A percentile compares a stretch with the other conserved stretches of the same genome.
Evolutionary conservation across 2,329 filamentous ascomycete genomes (phyloP).

Genomic region (Pestalotiopsis fici): DNA sequence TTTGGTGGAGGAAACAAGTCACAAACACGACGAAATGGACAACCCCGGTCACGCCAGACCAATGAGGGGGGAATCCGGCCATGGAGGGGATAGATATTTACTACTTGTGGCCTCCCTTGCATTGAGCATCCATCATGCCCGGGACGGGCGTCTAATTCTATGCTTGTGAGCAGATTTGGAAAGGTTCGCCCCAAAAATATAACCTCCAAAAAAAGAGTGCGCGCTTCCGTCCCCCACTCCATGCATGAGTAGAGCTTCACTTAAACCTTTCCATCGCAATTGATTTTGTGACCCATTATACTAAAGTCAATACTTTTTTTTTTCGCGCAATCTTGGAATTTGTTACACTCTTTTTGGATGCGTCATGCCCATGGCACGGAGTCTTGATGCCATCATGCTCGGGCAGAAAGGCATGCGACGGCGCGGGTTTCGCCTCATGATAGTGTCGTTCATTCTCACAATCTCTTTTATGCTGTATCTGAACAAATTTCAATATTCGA

Average conservation of each 20-base stretch:
- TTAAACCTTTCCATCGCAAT: not conserved
- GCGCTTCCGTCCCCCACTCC: not conserved
- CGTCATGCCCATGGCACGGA: not conserved
- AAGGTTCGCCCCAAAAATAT: not conserved
- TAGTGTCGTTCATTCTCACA: not conserved
- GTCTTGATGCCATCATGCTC: not conserved
- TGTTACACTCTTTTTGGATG: not conserved
- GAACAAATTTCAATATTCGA: slow-evolving; percentile 32
- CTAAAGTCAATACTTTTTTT: not conserved
- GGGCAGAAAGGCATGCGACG: not conserved
- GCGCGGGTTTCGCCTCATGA: not conserved
- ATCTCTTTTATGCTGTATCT: not conserved
- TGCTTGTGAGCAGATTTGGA: not conserved
- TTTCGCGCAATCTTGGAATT: not conserved
- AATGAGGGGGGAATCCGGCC: not conserved
- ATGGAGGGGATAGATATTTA: no score
- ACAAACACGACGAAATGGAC: not conserved
- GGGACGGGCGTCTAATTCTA: not conserved
- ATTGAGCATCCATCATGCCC: no score
- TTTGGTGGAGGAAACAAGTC: no score
- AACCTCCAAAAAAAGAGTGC: not conserved
- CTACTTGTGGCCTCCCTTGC: not conserved
- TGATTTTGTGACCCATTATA: not conserved
- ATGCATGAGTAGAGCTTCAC: not conserved
- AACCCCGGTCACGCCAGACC: not conserved